Evolutionary conservation across 345 rosid genomes (phyloP).

Genomic region (Excoecaria agallocha): DNA sequence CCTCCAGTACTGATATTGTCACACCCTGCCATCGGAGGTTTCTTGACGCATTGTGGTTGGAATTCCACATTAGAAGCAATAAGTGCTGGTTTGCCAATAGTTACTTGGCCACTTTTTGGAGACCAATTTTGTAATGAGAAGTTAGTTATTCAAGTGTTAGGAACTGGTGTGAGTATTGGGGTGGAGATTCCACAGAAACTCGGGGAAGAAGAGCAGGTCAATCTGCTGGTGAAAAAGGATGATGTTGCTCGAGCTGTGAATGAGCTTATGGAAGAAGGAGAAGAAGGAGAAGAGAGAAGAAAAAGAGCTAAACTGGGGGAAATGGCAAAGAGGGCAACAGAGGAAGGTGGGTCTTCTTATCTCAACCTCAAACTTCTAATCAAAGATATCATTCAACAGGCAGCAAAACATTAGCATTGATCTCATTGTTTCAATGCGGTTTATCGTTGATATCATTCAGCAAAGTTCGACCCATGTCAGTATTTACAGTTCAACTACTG

Average conservation of each 20-base stretch:
- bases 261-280: not conserved
- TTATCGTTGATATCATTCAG: no score
- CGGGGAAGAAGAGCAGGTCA: constrained; percentile 14
- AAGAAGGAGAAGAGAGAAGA: constrained; percentile 8
- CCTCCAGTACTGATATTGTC: no score
- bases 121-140: constrained; percentile 46
- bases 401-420: not conserved
- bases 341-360: constrained; percentile 11
- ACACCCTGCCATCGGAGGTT: not conserved
- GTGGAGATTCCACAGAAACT: constrained; percentile 2
- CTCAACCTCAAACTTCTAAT: constrained; percentile 4
- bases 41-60: no score
- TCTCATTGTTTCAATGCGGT: not conserved
- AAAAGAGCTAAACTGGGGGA: constrained; percentile 1
- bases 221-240: constrained; percentile 10
- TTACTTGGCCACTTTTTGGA: constrained; percentile 37
- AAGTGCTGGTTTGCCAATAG: constrained; percentile 31
- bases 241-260: not conserved
- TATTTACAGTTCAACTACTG: no score
- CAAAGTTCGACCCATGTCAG: no score
- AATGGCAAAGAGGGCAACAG: constrained; percentile 15
- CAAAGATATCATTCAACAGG: not conserved
- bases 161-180: constrained; percentile 10
- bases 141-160: constrained; percentile 24
- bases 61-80: no score